Base-by-base conservation (phyloP, 345 rosid genomes). In the Bruguiera sexangula region DNA sequence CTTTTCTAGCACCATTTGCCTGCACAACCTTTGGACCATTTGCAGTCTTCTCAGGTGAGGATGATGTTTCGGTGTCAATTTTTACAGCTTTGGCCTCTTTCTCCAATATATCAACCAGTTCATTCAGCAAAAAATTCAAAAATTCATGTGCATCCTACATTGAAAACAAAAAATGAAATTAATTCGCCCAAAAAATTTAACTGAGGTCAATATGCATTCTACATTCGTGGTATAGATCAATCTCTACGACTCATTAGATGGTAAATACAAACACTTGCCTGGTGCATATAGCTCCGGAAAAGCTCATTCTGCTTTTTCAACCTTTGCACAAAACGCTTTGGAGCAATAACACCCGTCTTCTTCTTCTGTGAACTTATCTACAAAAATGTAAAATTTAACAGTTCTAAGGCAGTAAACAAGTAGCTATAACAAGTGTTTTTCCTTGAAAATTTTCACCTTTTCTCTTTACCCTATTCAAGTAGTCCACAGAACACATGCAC, bases 211-310 rank as follows among this genome's bases (percentile, higher is more conserved):
- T 16, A 5, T 58, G 32, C 48, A 55, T 6, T 58, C 22, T 60
- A 36, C 46, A 46, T 34, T 16, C 19, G 60, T 58, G 54, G 19
- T 5, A 30, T 36, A 6, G 48, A 60, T 46, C 21, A 34, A 27
- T 53, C 8, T 11, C 57, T 11, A 16, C 57, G 0, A 6, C 54
- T 26, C 36, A 20, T 46, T 43, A 26, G 52, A 63, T 18, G 37
- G 46, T 22, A 46, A 1, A 48, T 26, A 72, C 24, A 55, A 70
- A 52, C n/a, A 62, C n/a, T 29, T 69, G 92, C 98, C 98, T 96
- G 99, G 78, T 92, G 99, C 99, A 96, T 92, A 77, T 96, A 96
- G 79, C 99, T 92, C 56, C 99, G 93, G 78, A 96, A 96, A 71
- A 89, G 89, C 84, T 96, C 99, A 78, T 96, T 96, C 80, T 96